Evolutionary conservation across 306 rosid genomes (phyloP), one percentile per base, ranked within the genome.

Genomic region (Quercus engelmannii): DNA sequence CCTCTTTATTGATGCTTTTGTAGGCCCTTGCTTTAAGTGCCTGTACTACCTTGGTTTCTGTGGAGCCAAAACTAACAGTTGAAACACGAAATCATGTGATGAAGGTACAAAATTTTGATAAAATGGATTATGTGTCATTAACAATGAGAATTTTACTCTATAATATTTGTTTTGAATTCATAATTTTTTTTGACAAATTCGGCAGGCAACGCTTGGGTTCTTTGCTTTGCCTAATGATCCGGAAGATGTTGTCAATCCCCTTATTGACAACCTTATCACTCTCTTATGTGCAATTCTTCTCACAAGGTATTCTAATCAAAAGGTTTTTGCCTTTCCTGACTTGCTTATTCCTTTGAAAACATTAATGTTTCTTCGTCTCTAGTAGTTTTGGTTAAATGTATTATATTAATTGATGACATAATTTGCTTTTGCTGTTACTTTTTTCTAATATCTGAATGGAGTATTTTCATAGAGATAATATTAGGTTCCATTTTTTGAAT

Each of bases 21-120:
- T 76, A 94, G 99, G 99, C 99, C 83, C 91, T 93, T 74, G 99
- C 99, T 25, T 79, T 94, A 87, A 94, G 97, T 86, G 97, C 99
- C 43, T 94, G 99, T 83, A 94, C 99, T 31, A 94, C 99, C 0
- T 84, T 94, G 89, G 97, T 92, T 46, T 92, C 99, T 31, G 94
- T 94, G 76, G 99, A 94, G 92, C 99, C 99, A 71, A 94, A 94
- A 76, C 85, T 94, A 78, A 92, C 95, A 2, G 90, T 92, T 83
- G 99, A 94, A 85, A 94, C 99, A 76, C 89, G 97, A 89, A 92
- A 91, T 79, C 90, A 83, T 81, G 92, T 94, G 30, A 83, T 94
- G 93, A 94, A 94, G 99, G 99, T 91, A 83, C 33, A 76, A 33
- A 13, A 41, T 74, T 75, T 57, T 62, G 43, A 41, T 73, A 33